phyloP scores from a whole-genome alignment of 768 basidiomycete genomes.

The Russula sp. region DNA sequence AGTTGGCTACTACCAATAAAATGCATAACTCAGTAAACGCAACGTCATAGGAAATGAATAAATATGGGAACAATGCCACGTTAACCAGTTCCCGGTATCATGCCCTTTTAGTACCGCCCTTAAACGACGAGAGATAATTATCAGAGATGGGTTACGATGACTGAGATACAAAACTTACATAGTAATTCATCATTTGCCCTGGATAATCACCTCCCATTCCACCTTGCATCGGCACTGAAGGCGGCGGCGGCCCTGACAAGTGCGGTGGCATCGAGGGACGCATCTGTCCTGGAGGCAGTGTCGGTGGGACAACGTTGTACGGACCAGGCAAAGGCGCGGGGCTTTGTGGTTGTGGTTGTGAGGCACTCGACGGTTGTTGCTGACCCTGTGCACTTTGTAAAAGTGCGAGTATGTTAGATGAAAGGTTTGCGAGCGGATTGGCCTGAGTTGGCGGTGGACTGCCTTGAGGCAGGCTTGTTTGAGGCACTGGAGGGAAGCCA shows the following conservation, averaged over 20 bases:
- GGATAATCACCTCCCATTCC: constrained; percentile 39
- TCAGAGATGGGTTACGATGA: neutral
- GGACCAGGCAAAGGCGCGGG: constrained; percentile 13
- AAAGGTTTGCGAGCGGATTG: constrained; percentile 21
- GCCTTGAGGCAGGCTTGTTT: constrained; percentile 23
- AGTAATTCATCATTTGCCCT: constrained; percentile 67
- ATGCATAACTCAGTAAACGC: constrained; percentile 10
- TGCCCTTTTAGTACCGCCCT: constrained; percentile 23
- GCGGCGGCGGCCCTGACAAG: constrained; percentile 41
- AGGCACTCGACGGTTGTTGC: constrained; percentile 28
- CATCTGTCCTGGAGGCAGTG: constrained; percentile 42
- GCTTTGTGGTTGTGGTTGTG: constrained; percentile 28
- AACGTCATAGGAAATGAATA: constrained; percentile 23
- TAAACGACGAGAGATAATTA: neutral
- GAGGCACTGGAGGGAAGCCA: constrained; percentile 28
- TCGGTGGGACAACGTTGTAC: constrained; percentile 30
- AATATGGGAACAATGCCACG: constrained; percentile 3
- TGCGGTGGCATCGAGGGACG: constrained; percentile 48
- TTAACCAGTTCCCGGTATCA: constrained; percentile 1
- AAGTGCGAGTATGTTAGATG: constrained; percentile 29
- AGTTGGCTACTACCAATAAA: constrained; percentile 10
- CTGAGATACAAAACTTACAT: constrained; percentile 43
- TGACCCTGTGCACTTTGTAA: constrained; percentile 27
- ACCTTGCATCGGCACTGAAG: constrained; percentile 28
- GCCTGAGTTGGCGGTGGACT: constrained; percentile 18